Percentiles rank a stretch among this genome's conserved stretches.
phyloP scores from a whole-genome alignment of 2,329 filamentous ascomycete species.

The Exophiala mesophila region DNA sequence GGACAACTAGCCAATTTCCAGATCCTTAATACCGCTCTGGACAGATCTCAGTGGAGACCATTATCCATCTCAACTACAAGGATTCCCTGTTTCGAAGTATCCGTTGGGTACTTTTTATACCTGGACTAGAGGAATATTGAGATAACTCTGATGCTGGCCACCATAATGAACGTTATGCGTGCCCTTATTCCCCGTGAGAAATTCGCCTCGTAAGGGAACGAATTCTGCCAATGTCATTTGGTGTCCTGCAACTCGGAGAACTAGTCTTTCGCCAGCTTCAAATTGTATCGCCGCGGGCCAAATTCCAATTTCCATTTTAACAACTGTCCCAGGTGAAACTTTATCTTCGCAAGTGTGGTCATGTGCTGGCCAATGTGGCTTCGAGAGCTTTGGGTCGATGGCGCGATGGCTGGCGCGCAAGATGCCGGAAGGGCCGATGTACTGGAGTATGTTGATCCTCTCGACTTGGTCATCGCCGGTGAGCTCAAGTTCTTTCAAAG shows the following conservation, averaged over 20 bases:
- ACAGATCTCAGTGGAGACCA: no score
- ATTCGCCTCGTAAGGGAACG: no score
- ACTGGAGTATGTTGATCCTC: slow-evolving; percentile 35
- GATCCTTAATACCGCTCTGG: no score
- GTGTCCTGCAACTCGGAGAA: slow-evolving; percentile 38
- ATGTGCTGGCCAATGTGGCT: slow-evolving; percentile 35
- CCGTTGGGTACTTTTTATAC: no score
- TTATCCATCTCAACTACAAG: no score
- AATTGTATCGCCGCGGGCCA: slow-evolving; percentile 46
- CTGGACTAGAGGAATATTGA: no score
- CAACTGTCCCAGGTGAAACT: slow-evolving; percentile 37
- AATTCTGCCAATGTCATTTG: no score
- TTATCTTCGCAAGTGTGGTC: slow-evolving; percentile 39
- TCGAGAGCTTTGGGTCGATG: slow-evolving; percentile 32
- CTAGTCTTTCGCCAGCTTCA: slow-evolving; percentile 39
- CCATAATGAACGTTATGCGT: slow-evolving; percentile 37
- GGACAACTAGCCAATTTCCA: no score
- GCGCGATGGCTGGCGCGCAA: slow-evolving; percentile 42
- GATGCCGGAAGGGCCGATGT: slow-evolving; percentile 40
- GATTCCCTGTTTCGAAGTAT: no score
- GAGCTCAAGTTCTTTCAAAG: slow-evolving; percentile 33
- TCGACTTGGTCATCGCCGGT: no score
- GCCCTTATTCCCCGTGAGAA: slow-evolving; percentile 39
- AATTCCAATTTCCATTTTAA: slow-evolving; percentile 45
- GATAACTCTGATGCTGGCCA: no score